Base-by-base conservation (phyloP, 1,284 basidiomycete species). In the Sparassis latifolia region DNA sequence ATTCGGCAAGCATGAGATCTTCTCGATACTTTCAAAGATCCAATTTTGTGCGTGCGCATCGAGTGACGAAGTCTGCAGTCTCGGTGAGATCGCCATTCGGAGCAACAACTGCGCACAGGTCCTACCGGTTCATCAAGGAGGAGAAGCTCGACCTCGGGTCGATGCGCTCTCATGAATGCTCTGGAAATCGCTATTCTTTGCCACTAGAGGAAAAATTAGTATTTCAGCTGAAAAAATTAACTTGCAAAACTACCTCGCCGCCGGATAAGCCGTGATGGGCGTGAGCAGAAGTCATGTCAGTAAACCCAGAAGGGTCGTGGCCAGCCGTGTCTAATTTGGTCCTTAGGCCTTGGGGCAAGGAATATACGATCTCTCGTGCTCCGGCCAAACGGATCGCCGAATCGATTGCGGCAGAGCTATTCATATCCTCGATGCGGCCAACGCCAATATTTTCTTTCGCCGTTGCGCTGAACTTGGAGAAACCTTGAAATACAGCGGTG, bases 161-260 rank as follows among this genome's bases (percentile, higher is more conserved):
- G 77, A 56, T 74, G 73, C 33, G 86, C 82, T 54, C 88, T 75
- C 85, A 91, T 89, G 61, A 92, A 92, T 20, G 89, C 86, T 47
- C 89, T 78, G 45, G 89, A 84, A 43, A 92, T 77, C 10, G 89
- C 89, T 54, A 92, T 77, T 58, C 87, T 76, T 70, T 92, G 89
- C 89, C 89, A 92, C 85, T 92, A 68, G 20, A 20, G 20, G 20
- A 20, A 20, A 20, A 20, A 20, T 20, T 20, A 20, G 20, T 20
- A 20, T 20, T 20, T 20, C 20, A 20, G 20, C 20, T 20, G 20
- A 20, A 20, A 20, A 20, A 20, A 20, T 20, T 20, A 20, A 20
- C 20, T 20, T 20, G 20, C 20, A 20, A 20, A 20, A 20, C 55
- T 66, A 87, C 86, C 74, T 89, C 86, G 55, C 87, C 86, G 45